A percentile compares a stretch with the other conserved stretches of the same genome.
Evolutionary conservation across 331 rosid genomes (phyloP).

Genomic region (Prunus yedoensis): DNA sequence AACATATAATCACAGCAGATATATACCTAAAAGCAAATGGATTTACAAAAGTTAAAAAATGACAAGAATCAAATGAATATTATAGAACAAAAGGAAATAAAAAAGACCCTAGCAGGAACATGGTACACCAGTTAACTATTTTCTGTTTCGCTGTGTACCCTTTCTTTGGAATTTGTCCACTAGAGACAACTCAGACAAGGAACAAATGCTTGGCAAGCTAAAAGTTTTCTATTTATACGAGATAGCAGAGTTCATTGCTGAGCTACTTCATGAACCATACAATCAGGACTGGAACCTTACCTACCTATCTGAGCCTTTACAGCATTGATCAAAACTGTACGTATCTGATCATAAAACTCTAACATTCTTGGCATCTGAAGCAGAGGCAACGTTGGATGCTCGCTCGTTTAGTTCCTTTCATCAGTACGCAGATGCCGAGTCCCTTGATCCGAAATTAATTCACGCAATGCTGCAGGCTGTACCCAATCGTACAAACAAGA

Average conservation of each 20-base stretch:
- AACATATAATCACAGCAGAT: no score
- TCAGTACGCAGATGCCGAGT: background rate
- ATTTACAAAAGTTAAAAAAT: no score
- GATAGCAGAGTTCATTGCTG: no score
- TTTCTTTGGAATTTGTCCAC: conserved; percentile 20
- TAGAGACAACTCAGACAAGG: conserved; percentile 25
- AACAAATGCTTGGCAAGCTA: conserved; percentile 35
- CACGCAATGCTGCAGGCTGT: no score
- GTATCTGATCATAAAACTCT: background rate
- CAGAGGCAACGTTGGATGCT: background rate
- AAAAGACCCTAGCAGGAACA: background rate
- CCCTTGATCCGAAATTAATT: no score
- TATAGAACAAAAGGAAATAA: background rate
- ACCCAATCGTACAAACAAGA: no score
- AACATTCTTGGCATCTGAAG: background rate
- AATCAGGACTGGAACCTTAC: conserved; percentile 32
- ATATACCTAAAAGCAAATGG: no score
- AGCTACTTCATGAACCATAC: conserved; percentile 16
- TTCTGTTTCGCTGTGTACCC: background rate
- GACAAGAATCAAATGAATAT: no score
- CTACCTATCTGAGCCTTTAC: background rate
- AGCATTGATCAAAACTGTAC: background rate
- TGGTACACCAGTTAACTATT: background rate
- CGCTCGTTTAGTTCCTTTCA: background rate
- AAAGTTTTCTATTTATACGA: no score